Evolutionary conservation across 148 eudicot species (phyloP).

Genomic region (Dianthus caryophyllus): DNA sequence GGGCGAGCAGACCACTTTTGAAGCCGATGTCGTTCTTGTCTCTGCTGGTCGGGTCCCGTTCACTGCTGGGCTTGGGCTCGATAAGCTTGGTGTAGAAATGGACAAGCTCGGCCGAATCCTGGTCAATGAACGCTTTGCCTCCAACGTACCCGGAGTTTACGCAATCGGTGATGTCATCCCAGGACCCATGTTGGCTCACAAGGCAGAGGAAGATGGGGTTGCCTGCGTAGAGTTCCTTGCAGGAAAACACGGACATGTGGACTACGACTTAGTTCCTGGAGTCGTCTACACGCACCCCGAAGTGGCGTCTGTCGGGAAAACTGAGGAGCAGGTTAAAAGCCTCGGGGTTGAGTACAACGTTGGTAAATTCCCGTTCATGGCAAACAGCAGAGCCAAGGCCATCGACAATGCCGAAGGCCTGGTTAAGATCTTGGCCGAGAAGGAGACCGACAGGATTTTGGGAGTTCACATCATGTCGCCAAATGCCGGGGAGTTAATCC

Average conservation of each 20-base stretch:
- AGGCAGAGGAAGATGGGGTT: slow-evolving; percentile 95
- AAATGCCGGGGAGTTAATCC: slow-evolving; percentile 96
- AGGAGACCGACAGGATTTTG: slow-evolving; percentile 78
- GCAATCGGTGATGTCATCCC: slow-evolving; percentile 96
- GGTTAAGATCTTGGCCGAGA: slow-evolving; percentile 82
- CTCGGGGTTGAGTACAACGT: slow-evolving; percentile 74
- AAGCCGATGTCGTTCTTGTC: slow-evolving; percentile 91
- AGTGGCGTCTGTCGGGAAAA: slow-evolving; percentile 93
- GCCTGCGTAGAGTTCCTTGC: slow-evolving; percentile 94
- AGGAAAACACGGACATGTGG: slow-evolving; percentile 89
- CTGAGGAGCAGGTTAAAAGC: slow-evolving; percentile 88
- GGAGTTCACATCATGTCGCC: slow-evolving; percentile 95
- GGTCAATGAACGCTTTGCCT: slow-evolving; percentile 60
- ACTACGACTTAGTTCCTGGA: slow-evolving; percentile 91
- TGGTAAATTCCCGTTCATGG: slow-evolving; percentile 87
- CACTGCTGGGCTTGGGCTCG: slow-evolving; percentile 72
- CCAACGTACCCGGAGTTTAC: slow-evolving; percentile 65
- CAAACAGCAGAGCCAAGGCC: slow-evolving; percentile 95
- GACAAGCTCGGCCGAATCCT: slow-evolving; percentile 70
- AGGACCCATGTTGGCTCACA: slow-evolving; percentile 98
- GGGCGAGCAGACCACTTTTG: slow-evolving; percentile 67
- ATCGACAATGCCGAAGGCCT: slow-evolving; percentile 94
- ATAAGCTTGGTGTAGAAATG: slow-evolving; percentile 77
- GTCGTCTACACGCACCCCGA: slow-evolving; percentile 92
- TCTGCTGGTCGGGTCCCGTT: slow-evolving; percentile 85